These are phyloP conservation scores for Cytospora piceae DNA, from an alignment of 2,329 filamentous ascomycete species.

Conservation along the genomic window DNA sequence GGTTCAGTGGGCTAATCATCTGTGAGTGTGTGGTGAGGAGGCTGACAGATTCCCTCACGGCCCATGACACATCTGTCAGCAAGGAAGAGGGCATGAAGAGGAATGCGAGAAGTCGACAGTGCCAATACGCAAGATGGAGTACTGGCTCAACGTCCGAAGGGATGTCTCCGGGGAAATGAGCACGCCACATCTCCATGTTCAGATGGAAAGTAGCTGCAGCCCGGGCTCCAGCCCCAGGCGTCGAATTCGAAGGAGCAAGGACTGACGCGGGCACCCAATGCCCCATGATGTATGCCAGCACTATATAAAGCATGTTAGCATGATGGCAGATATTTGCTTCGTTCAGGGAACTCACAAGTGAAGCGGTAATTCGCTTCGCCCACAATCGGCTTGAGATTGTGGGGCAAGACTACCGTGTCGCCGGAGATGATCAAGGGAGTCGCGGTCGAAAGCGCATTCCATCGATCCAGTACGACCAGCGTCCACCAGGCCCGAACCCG, in stretches of 20 bases:
- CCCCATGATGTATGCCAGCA: slow-evolving; percentile 30
- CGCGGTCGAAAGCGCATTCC: slow-evolving; percentile 71
- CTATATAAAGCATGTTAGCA: slow-evolving; percentile 28
- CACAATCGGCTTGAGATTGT: slow-evolving; percentile 62
- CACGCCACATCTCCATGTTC: slow-evolving; percentile 68
- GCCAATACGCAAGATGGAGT: slow-evolving; percentile 71
- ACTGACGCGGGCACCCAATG: slow-evolving; percentile 34
- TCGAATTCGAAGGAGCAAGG: slow-evolving; percentile 47
- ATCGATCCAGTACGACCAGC: slow-evolving; percentile 71
- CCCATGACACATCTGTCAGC: slow-evolving; percentile 61
- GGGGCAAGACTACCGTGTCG: slow-evolving; percentile 61
- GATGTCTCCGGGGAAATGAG: slow-evolving; percentile 62
- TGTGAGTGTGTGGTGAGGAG: slow-evolving; percentile 60
- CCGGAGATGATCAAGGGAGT: slow-evolving; percentile 66
- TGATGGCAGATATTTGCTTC: neutral
- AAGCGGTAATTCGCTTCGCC: slow-evolving; percentile 68
- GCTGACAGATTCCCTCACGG: slow-evolving; percentile 61
- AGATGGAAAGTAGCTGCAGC: slow-evolving; percentile 56
- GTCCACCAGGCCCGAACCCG: slow-evolving; percentile 72
- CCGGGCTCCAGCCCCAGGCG: slow-evolving; percentile 46
- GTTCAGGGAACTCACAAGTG: slow-evolving; percentile 56
- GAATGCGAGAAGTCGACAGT: slow-evolving; percentile 66
- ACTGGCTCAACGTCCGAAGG: slow-evolving; percentile 57
- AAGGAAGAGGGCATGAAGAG: slow-evolving; percentile 61
- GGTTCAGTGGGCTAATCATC: slow-evolving; percentile 65